These are phyloP conservation scores for Brassica balearica DNA, from an alignment of 441 rosid species.

Conservation along the genomic window DNA sequence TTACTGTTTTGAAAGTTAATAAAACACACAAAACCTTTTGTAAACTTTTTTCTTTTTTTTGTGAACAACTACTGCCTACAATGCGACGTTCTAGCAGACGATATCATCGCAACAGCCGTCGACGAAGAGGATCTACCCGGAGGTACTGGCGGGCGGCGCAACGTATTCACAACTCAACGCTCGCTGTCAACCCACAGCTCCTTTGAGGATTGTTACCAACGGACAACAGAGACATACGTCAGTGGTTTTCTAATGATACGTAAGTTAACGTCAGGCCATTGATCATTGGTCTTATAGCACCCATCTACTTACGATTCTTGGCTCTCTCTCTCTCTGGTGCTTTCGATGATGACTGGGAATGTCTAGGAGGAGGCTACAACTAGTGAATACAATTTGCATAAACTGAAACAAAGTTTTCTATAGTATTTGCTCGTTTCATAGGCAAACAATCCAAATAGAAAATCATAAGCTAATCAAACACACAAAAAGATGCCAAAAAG, in stretches of 20 bases:
- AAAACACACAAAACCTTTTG: too few species aligned
- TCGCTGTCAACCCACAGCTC: constrained; percentile 6
- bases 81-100: background rate
- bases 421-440: background rate
- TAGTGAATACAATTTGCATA: background rate
- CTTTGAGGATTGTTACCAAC: constrained; percentile 64
- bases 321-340: constrained; percentile 48
- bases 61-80: constrained; percentile 5
- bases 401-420: background rate
- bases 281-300: constrained; percentile 65
- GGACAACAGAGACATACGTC: constrained; percentile 67
- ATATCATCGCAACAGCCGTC: constrained; percentile 28
- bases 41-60: too few species aligned
- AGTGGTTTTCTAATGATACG: constrained; percentile 70
- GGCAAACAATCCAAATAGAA: background rate
- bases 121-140: constrained; percentile 14
- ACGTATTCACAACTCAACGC: background rate
- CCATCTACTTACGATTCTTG: constrained; percentile 64
- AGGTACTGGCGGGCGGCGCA: constrained; percentile 21
- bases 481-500: background rate
- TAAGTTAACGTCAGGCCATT: constrained; percentile 64
- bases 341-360: constrained; percentile 53
- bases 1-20: too few species aligned
- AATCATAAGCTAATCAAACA: background rate
- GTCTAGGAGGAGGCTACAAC: background rate